Conservation (phyloP, 768 basidiomycete genomes). For the Lactarius indigo region DNA sequence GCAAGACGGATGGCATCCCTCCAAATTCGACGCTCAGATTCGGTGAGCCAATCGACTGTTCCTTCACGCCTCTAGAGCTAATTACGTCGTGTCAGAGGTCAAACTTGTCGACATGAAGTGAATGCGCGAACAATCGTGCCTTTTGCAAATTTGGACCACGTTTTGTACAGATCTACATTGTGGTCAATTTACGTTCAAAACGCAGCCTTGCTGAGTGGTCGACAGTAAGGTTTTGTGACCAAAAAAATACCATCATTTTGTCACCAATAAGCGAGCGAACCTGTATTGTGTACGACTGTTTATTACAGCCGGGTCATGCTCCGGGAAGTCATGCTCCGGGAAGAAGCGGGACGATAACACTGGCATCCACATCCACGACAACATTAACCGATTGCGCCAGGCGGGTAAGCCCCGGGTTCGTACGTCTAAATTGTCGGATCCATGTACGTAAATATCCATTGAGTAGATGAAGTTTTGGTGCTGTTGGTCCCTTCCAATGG, state of each 20-base stretch:
- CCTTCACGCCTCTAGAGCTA: constrained; percentile 8
- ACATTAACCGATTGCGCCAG: background rate
- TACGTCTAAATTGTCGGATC: background rate
- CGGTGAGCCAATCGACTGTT: constrained; percentile 45
- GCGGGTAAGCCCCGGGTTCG: background rate
- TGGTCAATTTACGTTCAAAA: constrained; percentile 24
- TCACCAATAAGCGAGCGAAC: constrained; percentile 6
- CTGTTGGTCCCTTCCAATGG: background rate
- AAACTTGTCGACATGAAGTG: constrained; percentile 69
- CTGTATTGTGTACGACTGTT: background rate
- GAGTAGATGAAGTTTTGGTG: background rate
- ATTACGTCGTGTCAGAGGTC: constrained; percentile 47
- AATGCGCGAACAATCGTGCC: constrained; percentile 23
- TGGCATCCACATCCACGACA: too few species aligned
- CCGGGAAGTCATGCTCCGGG: too few species aligned
- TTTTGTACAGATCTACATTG: constrained; percentile 3
- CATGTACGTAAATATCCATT: background rate
- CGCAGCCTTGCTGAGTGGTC: constrained; percentile 5
- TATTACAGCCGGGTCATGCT: background rate
- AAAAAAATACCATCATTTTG: constrained; percentile 9
- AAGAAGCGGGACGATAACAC: background rate
- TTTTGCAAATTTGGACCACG: background rate
- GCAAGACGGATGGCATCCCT: constrained; percentile 63
- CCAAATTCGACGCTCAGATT: constrained; percentile 78
- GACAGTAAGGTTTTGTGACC: background rate